Evolutionary conservation across 805 yeast genomes (phyloP).

Genomic region (Nakazawaea anatomiae): DNA sequence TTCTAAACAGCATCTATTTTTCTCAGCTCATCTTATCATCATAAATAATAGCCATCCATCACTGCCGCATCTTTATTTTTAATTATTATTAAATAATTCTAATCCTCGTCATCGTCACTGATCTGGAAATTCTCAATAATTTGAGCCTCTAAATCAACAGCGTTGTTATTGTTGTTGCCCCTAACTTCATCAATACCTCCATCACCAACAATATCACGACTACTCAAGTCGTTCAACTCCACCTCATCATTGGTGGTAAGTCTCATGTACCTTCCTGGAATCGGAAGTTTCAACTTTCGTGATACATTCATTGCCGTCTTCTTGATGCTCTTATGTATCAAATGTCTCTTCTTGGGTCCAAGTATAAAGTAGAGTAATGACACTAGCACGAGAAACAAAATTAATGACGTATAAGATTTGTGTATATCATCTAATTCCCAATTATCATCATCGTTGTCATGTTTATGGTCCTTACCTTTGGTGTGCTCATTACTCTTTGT

Average conservation of each 20-base stretch:
- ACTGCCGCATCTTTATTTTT: too few relatives aligned
- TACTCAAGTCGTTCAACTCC: not conserved
- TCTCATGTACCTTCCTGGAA: not conserved
- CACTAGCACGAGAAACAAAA: not conserved
- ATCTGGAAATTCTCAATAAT: constrained; percentile 14
- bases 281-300: not conserved
- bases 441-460: constrained; percentile 9
- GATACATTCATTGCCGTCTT: not conserved
- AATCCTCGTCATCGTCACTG: not conserved
- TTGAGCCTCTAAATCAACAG: constrained; percentile 16
- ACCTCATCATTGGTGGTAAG: not conserved
- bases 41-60: too few relatives aligned
- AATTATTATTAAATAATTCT: too few relatives aligned
- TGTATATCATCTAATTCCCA: constrained; percentile 7
- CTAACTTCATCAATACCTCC: not conserved
- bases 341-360: constrained; percentile 7
- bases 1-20: not conserved
- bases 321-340: constrained; percentile 2
- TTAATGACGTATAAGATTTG: not conserved
- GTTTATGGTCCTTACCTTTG: constrained; percentile 12
- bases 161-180: constrained; percentile 3
- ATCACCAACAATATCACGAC: not conserved
- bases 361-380: constrained; percentile 3
- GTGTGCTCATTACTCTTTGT: not conserved
- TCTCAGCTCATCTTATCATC: too few relatives aligned